phyloP scores from a whole-genome alignment of 179 eudicot species.

The Spergularia azorica region DNA sequence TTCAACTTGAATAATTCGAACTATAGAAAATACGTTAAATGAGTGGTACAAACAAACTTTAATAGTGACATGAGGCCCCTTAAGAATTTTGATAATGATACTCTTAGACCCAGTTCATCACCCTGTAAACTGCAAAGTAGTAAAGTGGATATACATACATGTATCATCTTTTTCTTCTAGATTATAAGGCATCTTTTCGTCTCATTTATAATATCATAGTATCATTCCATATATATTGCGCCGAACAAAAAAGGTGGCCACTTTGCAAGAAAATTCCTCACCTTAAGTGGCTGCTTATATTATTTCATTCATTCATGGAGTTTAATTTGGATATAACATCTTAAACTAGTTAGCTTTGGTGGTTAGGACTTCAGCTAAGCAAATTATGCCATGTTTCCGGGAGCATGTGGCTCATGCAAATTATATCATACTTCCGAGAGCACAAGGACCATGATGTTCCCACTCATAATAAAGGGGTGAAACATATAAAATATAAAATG shows the following conservation, averaged over 20 bases:
- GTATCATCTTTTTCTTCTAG: conserved; percentile 11
- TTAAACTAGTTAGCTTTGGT: neutral
- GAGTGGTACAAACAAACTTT: neutral
- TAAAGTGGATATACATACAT: neutral
- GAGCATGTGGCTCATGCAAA: too few species aligned
- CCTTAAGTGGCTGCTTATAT: conserved; percentile 2
- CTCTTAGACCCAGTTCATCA: conserved; percentile 23
- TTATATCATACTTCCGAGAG: too few species aligned
- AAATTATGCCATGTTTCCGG: too few species aligned
- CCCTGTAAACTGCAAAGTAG: conserved; percentile 5
- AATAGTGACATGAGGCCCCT: neutral
- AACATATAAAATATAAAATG: too few species aligned
- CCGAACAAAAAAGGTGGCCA: conserved; percentile 19
- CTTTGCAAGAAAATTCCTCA: neutral
- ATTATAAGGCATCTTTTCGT: neutral
- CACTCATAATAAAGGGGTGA: too few species aligned
- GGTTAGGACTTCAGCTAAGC: neutral
- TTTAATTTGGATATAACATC: neutral
- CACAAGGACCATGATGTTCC: too few species aligned
- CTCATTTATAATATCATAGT: neutral
- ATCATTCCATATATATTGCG: conserved; percentile 19
- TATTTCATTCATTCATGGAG: conserved; percentile 7
- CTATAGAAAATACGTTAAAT: neutral
- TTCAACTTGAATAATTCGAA: too few species aligned
- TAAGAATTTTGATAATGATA: conserved; percentile 15